Percentiles rank a stretch among this genome's conserved stretches.
Evolutionary conservation across 768 basidiomycete genomes (phyloP).

Genomic region (Cystobasidium ongulense): DNA sequence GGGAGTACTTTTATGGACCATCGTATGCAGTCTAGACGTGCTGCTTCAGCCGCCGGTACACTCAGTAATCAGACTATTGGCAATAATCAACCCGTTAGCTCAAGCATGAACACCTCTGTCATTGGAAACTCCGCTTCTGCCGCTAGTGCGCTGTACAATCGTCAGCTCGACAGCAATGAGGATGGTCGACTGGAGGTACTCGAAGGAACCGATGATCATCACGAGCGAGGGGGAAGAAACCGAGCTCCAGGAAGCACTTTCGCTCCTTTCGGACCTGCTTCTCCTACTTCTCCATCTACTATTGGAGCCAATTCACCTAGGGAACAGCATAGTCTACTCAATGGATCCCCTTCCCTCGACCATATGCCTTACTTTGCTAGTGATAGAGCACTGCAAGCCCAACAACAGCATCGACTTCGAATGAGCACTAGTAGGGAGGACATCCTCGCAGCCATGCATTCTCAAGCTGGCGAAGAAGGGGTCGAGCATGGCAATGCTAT

Average conservation of each 20-base stretch:
- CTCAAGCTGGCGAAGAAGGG: neutral
- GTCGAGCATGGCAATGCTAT: neutral
- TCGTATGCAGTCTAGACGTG: slow-evolving; percentile 2
- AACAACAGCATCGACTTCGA: neutral
- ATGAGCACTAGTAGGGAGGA: neutral
- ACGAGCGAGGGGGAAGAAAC: neutral
- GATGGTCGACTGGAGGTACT: neutral
- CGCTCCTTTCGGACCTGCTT: slow-evolving; percentile 23
- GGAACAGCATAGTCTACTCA: neutral
- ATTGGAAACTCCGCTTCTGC: slow-evolving; percentile 18
- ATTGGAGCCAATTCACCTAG: neutral
- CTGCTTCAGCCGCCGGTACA: neutral
- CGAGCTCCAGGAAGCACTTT: slow-evolving; percentile 28
- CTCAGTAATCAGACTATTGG: neutral
- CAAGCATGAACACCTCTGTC: slow-evolving; percentile 25
- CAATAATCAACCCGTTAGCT: neutral
- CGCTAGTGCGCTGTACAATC: slow-evolving; percentile 14
- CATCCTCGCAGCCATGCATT: neutral
- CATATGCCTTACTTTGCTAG: slow-evolving; percentile 17
- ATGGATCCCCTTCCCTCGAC: neutral
- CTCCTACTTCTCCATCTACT: neutral
- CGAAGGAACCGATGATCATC: neutral
- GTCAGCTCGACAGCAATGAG: neutral
- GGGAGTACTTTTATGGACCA: slow-evolving; percentile 25
- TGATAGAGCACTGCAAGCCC: neutral